Base-by-base conservation (phyloP, 805 yeast species). In the Yamadazyma kitorensis region DNA sequence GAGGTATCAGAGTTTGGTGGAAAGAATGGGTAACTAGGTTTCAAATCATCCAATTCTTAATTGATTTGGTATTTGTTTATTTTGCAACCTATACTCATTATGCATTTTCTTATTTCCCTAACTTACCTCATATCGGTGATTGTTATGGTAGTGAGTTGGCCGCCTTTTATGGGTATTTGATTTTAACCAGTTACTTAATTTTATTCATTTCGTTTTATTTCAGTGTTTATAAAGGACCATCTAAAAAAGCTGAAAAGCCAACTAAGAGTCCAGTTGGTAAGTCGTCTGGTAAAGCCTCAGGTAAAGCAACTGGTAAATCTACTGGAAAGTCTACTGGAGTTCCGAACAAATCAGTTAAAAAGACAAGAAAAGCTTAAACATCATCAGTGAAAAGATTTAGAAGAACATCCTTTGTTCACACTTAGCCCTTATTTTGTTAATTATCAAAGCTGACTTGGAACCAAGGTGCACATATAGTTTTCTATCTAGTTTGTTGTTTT, bases 1-100 rank as follows among this genome's bases (percentile, higher is more conserved):
- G 95, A 58, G 96, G 96, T 39, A 86, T 89, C 56, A 82, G 86
- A 54, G 96, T 91, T 35, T 89, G 97, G 97, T 91, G 98, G 98
- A 91, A 93, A 70, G 94, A 89, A 70, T 91, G 96, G 96, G 96
- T 91, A 48, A 91, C 98, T 37, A 76, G 95, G 47, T 81, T 86
- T 72, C 98, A 91, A 72, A 91, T 91, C 66, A 70, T 86, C 53
- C 98, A 91, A 70, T 91, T 91, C 57, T 67, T 91, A 48, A 72
- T 91, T 55, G 98, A 91, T 63, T 76, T 91, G 55, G 78, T 73
- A 27, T 89, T 91, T 59, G 94, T 93, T 45, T 93, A 88, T 72
- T 88, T 86, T 62, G 96, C 96, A 33, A 83, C 95, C 36, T 91
- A 86, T 68, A 82, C 96, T 44, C 88, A 82, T 68, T 87, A 85